Evolutionary conservation across 78 protist species (phyloP), one percentile per base, ranked within the genome.

Genomic region (Dictyostelium purpureum): DNA sequence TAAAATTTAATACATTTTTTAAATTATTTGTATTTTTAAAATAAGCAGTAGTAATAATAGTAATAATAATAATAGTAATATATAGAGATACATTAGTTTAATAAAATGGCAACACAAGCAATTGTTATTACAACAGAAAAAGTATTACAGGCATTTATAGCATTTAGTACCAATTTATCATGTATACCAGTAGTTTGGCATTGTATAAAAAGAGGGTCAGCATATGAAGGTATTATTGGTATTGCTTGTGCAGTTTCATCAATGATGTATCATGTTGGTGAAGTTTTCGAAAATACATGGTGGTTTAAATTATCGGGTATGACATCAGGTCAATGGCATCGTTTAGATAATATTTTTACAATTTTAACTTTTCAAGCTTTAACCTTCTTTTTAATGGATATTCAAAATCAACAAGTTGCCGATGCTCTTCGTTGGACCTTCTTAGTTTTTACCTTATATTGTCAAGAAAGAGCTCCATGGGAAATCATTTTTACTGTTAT

Each of bases 211-310:
- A 52, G 92, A 35, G 92, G 92, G 5, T 54, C 56, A 59, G 92
- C 92, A 0, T 85, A 85, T 73, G 92, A 85, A 47, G 92, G 81
- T 12, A 54, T 85, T 9, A 40, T 85, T 43, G 92, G 92, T n/a
- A 45, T 35, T 35, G 80, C 92, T 12, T 85, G 92, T 59, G 92
- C 92, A 24, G 4, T 85, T 0, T 59, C 77, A 40, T 73, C 83
- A 35, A 85, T 85, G 92, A 73, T 85, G 92, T 85, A 85, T 73
- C 92, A 85, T 38, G 47, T 85, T 47, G 92, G 92, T 14, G 92
- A 85, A 71, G 77, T 85, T 1, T 85, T 71, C 33, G 92, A 85
- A 33, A 40, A 85, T 77, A 73, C 80, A 19, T 26, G 57, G 52
- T 85, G 92, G 92, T 85, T 85, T 52, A 31, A 73, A 59, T n/a